Conservation (phyloP, 78 protist species). For the Dictyostelium citrinum region DNA sequence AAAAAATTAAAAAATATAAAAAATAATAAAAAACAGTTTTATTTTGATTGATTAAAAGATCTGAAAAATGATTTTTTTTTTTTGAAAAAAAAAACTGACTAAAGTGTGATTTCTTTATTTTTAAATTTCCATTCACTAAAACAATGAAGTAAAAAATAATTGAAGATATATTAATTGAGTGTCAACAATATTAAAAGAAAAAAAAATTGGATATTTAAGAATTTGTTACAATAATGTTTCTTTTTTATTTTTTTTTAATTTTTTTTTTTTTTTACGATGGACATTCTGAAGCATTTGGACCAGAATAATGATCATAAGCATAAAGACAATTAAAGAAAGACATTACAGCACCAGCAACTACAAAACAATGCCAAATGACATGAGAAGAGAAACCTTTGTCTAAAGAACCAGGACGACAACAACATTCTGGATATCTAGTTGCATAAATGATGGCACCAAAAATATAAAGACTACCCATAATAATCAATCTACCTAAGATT, state of each 20-base stretch:
- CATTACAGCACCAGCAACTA: conserved; percentile 28
- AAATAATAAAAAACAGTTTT: too few relatives aligned
- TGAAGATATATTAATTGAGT: too few relatives aligned
- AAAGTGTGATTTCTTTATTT: too few relatives aligned
- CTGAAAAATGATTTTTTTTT: too few relatives aligned
- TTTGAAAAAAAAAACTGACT: too few relatives aligned
- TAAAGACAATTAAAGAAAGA: conserved; percentile 24
- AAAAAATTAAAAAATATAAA: too few relatives aligned
- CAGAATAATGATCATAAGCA: conserved; percentile 27
- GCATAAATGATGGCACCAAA: conserved; percentile 45
- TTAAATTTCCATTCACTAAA: too few relatives aligned
- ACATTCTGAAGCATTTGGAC: background rate
- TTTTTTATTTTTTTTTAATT: background rate
- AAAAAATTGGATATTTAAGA: too few relatives aligned
- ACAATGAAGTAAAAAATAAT: too few relatives aligned
- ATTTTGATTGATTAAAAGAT: too few relatives aligned
- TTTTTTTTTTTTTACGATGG: background rate
- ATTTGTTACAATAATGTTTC: too few relatives aligned
- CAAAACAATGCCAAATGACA: conserved; percentile 55
- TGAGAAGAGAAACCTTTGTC: conserved; percentile 13
- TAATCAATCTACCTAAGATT: background rate
- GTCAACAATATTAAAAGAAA: too few relatives aligned
- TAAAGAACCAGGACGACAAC: conserved; percentile 34
- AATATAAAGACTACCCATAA: conserved; percentile 35
- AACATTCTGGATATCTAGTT: conserved; percentile 38